These are phyloP conservation scores for Trichoderma erinaceum DNA, from an alignment of 495 filamentous ascomycete genomes.

Conservation along the genomic window DNA sequence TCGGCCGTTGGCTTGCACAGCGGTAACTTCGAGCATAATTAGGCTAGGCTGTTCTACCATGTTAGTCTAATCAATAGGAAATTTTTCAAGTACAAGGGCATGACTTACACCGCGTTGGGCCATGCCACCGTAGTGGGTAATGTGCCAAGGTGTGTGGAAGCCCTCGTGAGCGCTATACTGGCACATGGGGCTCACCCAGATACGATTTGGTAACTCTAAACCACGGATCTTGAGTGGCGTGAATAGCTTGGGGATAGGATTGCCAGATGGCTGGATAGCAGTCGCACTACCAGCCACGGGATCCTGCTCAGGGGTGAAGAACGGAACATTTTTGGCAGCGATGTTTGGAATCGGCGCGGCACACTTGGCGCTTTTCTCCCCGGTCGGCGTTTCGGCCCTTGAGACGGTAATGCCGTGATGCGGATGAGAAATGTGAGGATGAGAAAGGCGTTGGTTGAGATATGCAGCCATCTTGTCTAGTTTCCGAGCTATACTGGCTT, in stretches of 20 bases:
- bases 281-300: slow-evolving; percentile 58
- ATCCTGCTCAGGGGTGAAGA: slow-evolving; percentile 59
- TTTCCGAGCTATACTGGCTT: no score
- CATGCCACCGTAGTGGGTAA: slow-evolving; percentile 50
- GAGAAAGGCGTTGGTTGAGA: slow-evolving; percentile 4
- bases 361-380: slow-evolving; percentile 5
- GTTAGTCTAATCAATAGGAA: neutral
- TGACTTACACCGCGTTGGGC: slow-evolving; percentile 49
- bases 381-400: neutral
- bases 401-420: slow-evolving; percentile 10
- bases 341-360: neutral
- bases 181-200: slow-evolving; percentile 60
- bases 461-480: slow-evolving; percentile 13
- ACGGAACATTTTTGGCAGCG: slow-evolving; percentile 44
- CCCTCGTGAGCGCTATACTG: slow-evolving; percentile 66
- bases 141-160: slow-evolving; percentile 57
- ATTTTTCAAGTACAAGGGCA: neutral
- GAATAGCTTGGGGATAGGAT: slow-evolving; percentile 59
- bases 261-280: slow-evolving; percentile 51
- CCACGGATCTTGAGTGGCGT: slow-evolving; percentile 55
- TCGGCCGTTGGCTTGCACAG: slow-evolving; percentile 60
- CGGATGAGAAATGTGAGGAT: slow-evolving; percentile 6
- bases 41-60: slow-evolving; percentile 42
- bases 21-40: slow-evolving; percentile 65
- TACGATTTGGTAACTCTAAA: slow-evolving; percentile 55